These are phyloP conservation scores for Vicia faba DNA, from an alignment of 306 rosid genomes.

Conservation along the genomic window DNA sequence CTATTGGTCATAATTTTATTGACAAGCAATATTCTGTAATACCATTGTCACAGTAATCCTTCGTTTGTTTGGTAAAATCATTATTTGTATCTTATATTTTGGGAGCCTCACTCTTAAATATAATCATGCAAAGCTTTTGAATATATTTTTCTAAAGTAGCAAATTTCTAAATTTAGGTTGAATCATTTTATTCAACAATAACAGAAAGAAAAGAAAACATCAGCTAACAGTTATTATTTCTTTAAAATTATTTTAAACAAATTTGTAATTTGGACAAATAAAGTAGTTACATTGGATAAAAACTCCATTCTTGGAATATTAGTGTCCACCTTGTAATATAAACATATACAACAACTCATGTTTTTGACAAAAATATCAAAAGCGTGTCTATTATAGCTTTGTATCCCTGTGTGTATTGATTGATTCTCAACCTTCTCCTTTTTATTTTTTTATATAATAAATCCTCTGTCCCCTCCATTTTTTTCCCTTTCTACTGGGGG, in stretches of 20 bases:
- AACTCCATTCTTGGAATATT: neutral
- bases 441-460: neutral
- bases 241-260: neutral
- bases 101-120: no score
- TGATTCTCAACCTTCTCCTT: neutral
- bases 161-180: neutral
- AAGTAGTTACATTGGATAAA: no score
- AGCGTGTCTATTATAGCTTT: neutral
- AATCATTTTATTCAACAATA: neutral
- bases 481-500: neutral
- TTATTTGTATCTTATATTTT: no score
- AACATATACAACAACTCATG: neutral
- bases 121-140: neutral
- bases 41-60: no score
- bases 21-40: no score
- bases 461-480: neutral
- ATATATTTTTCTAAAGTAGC: neutral
- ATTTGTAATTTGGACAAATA: neutral
- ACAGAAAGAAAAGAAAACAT: neutral
- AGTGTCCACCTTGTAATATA: neutral
- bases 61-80: no score
- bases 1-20: no score
- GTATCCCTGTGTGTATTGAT: neutral
- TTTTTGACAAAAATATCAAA: constrained; percentile 6
- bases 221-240: neutral